Evolutionary conservation across 2,329 filamentous ascomycete species (phyloP), one percentile per base, ranked within the genome.

Genomic region (Ophiosphaerella herpotricha): DNA sequence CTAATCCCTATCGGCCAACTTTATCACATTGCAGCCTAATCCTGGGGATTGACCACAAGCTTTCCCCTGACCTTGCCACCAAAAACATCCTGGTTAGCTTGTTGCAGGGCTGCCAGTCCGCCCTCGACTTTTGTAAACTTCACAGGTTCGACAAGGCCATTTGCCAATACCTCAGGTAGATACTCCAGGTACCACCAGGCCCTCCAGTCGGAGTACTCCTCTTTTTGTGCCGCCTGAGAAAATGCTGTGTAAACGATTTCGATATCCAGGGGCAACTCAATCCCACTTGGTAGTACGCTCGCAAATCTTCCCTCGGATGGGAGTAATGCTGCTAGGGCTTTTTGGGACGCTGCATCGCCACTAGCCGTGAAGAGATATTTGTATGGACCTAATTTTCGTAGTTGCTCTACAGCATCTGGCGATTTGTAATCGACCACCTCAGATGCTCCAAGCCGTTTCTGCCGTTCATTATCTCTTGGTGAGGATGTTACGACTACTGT

Each of bases 321-420:
- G 6, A 67, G 43, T 32, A 68, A 47, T 24, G 57, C 54, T n/a
- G 55, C 58, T 35, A 68, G 38, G 23, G 60, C 61, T 48, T 60
- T 52, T 26, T 70, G 61, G 7, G 64, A 67, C 1, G 50, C 39
- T n/a, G 48, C 39, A 46, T 67, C 64, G 3, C 63, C 65, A 32
- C 63, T 67, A 12, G 51, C 63, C n/a, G 59, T 64, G 31, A 67
- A 61, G 13, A 65, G 34, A 36, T 66, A 64, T 33, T 61, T 66
- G 52, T 59, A 67, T 38, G 61, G 65, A 11, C 60, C 63, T 23
- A 59, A 35, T 31, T 44, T 18, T 39, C 58, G 61, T 39, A 65
- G 56, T 29, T 52, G 31, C 13, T 64, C 60, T 4, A 67, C 48
- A 23, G 46, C 57, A 50, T 63, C 61, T 44, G 60, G 32, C 35